Evolutionary conservation across 2,329 filamentous ascomycete genomes (phyloP).

Genomic region (Metarhizium anisopliae): DNA sequence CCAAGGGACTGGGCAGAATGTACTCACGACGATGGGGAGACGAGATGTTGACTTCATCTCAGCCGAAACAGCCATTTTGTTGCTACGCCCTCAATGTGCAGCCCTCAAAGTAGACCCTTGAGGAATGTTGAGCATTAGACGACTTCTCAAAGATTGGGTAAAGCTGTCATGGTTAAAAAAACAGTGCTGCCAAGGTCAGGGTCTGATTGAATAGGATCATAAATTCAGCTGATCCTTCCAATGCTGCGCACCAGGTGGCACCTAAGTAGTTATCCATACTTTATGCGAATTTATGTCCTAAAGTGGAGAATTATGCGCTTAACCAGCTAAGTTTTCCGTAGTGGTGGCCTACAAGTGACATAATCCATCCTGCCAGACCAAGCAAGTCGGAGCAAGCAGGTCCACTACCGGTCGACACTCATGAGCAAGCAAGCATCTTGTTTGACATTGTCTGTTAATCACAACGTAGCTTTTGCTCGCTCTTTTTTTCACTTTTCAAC

Average conservation of each 20-base stretch:
- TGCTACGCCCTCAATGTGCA: background rate
- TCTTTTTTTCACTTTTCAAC: slow-evolving; percentile 3
- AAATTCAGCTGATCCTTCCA: background rate
- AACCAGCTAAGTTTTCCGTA: background rate
- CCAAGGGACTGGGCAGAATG: background rate
- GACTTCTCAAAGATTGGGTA: background rate
- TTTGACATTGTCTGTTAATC: background rate
- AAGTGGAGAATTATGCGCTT: background rate
- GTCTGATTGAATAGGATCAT: background rate
- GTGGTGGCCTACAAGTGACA: background rate
- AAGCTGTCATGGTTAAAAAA: background rate
- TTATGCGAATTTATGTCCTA: background rate
- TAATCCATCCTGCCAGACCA: background rate
- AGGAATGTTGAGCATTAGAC: background rate
- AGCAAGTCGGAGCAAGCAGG: no score
- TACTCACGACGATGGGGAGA: background rate
- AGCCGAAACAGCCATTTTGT: background rate
- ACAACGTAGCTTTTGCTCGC: background rate
- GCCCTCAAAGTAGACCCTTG: background rate
- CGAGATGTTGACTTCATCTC: background rate
- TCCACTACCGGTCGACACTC: background rate
- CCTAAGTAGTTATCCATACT: background rate
- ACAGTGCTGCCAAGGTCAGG: background rate
- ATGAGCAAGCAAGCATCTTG: background rate
- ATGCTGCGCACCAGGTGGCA: background rate